Evolutionary conservation across 2,329 filamentous ascomycete species (phyloP).

Genomic region (Paecilomyces dactylethromorphus): DNA sequence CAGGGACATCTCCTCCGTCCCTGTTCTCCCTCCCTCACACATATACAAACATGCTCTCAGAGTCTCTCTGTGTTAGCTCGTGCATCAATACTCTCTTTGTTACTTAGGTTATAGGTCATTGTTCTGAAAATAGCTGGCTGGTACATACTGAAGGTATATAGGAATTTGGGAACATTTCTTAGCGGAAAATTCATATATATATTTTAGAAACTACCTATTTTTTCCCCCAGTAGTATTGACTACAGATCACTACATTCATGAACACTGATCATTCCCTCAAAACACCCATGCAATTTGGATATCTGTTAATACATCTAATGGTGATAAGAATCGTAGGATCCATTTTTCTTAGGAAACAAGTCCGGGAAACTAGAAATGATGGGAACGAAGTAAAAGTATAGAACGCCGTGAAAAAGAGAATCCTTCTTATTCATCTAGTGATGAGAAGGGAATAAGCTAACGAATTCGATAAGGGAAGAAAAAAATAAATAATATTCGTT

Average conservation of each 20-base stretch:
- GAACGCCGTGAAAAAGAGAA: neutral
- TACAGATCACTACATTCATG: neutral
- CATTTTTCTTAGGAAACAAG: neutral
- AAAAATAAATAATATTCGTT: constrained; percentile 11
- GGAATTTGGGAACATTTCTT: neutral
- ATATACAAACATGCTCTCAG: neutral
- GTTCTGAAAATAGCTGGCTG: neutral
- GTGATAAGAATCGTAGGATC: neutral
- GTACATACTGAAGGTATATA: neutral
- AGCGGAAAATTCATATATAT: too few relatives aligned
- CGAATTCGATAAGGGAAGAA: constrained; percentile 14
- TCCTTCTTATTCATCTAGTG: neutral
- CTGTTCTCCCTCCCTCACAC: neutral
- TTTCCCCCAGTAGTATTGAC: neutral
- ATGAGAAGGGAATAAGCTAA: neutral
- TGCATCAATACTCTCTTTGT: neutral
- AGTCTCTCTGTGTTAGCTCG: neutral
- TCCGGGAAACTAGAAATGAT: neutral
- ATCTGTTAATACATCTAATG: neutral
- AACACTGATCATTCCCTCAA: neutral
- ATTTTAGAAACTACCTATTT: neutral
- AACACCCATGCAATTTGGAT: neutral
- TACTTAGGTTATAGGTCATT: too few relatives aligned
- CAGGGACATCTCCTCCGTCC: neutral
- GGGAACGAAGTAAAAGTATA: neutral